Conservation (phyloP, 108 stramenopile species). For the Cyclotella atomus region DNA sequence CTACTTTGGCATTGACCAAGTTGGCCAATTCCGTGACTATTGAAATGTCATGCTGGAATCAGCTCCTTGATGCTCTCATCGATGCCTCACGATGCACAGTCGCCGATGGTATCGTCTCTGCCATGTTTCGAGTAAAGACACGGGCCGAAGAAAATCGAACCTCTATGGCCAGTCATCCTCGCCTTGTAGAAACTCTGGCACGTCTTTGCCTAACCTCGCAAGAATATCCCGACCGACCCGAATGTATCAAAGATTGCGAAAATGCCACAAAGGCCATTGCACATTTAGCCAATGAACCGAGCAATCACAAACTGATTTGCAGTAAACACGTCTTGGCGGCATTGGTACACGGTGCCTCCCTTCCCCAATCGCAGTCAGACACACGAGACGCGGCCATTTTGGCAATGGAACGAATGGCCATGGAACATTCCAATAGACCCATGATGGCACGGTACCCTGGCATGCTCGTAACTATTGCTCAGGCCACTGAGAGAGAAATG, state of each 20-base stretch:
- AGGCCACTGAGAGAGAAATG: slow-evolving; percentile 80
- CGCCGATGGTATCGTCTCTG: slow-evolving; percentile 65
- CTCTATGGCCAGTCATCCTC: slow-evolving; percentile 71
- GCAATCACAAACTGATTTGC: slow-evolving; percentile 73
- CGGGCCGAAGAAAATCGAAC: slow-evolving; percentile 76
- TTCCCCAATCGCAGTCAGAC: slow-evolving; percentile 44
- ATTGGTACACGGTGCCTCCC: slow-evolving; percentile 62
- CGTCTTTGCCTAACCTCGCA: slow-evolving; percentile 45
- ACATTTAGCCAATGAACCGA: slow-evolving; percentile 80
- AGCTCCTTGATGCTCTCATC: slow-evolving; percentile 76
- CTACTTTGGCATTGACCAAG: slow-evolving; percentile 83
- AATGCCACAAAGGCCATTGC: slow-evolving; percentile 84
- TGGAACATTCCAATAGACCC: slow-evolving; percentile 74
- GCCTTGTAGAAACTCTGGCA: slow-evolving; percentile 72
- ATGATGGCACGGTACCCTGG: slow-evolving; percentile 81
- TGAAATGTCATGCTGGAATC: slow-evolving; percentile 64
- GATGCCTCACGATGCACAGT: slow-evolving; percentile 68
- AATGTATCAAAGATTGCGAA: slow-evolving; percentile 64
- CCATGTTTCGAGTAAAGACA: slow-evolving; percentile 85
- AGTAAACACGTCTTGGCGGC: slow-evolving; percentile 68
- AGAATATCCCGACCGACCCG: slow-evolving; percentile 15
- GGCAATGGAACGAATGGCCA: slow-evolving; percentile 83
- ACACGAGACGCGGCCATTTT: slow-evolving; percentile 77
- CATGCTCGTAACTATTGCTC: slow-evolving; percentile 72
- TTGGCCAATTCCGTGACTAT: slow-evolving; percentile 67